Conservation (phyloP, 371 early-diverging fungal species). For the Funneliformis caledonium region DNA sequence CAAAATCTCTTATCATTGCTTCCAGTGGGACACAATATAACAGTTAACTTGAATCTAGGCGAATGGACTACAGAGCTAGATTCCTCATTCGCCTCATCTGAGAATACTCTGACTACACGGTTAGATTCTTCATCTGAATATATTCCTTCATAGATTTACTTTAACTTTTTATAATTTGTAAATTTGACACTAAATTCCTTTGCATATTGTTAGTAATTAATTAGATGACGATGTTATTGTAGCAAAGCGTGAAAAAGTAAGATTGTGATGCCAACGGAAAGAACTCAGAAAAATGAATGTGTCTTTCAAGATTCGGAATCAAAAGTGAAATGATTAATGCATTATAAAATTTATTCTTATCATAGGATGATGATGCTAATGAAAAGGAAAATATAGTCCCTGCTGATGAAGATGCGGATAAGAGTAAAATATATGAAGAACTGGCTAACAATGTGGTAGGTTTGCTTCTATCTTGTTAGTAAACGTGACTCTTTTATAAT, state of each 20-base stretch:
- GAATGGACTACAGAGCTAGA: not conserved
- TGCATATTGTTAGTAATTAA: constrained; percentile 17
- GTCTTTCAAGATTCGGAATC: no score
- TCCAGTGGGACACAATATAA: not conserved
- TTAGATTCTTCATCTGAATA: constrained; percentile 28
- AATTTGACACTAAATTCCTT: constrained; percentile 32
- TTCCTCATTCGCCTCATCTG: constrained; percentile 4
- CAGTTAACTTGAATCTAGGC: not conserved
- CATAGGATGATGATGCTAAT: no score
- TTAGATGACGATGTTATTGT: not conserved
- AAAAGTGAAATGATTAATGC: no score
- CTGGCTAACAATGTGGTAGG: no score
- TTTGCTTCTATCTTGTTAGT: no score
- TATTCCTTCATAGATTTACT: constrained; percentile 26
- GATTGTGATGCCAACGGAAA: no score
- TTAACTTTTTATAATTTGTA: constrained; percentile 29
- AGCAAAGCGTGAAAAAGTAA: constrained; percentile 21
- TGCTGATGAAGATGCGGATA: no score
- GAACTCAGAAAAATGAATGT: no score
- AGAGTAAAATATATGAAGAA: no score
- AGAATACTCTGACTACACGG: not conserved
- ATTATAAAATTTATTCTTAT: no score
- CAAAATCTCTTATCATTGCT: not conserved
- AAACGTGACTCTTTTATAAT: no score
- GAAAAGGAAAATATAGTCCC: no score